Conservation (phyloP, 2,329 filamentous ascomycete species). For the Colletotrichum spaethianum region DNA sequence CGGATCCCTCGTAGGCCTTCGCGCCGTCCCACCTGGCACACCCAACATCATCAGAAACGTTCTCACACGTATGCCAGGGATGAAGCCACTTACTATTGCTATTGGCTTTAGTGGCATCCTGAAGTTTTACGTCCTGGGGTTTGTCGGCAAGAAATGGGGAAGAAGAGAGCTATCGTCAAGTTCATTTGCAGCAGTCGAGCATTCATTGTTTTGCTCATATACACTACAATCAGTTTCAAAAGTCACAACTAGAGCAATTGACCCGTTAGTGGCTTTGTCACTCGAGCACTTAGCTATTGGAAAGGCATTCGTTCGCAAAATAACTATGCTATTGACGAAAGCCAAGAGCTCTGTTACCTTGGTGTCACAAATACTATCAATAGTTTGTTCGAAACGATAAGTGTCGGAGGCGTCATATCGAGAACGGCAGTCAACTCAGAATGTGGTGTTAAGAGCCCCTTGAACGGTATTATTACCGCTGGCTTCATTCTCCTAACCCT, state of each 20-base stretch:
- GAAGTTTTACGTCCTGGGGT: constrained; percentile 69
- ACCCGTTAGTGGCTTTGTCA: constrained; percentile 72
- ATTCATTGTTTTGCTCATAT: constrained; percentile 72
- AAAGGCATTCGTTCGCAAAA: constrained; percentile 75
- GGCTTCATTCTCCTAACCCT: constrained; percentile 74
- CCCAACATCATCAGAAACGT: constrained; percentile 72
- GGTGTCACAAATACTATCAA: constrained; percentile 75
- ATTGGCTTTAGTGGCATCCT: constrained; percentile 72
- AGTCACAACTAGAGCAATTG: constrained; percentile 68
- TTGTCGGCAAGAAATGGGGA: constrained; percentile 71
- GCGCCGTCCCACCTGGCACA: constrained; percentile 63
- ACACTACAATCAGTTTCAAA: constrained; percentile 72
- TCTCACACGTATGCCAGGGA: constrained; percentile 68
- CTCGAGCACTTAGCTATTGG: constrained; percentile 77
- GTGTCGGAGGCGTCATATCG: constrained; percentile 76
- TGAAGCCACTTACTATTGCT: constrained; percentile 70
- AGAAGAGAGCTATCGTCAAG: constrained; percentile 70
- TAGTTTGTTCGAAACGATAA: constrained; percentile 75
- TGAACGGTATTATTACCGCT: constrained; percentile 72
- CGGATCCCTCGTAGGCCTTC: constrained; percentile 70
- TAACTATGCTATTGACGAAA: constrained; percentile 74
- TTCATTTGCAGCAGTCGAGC: constrained; percentile 72
- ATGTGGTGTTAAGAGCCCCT: constrained; percentile 73
- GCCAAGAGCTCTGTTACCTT: constrained; percentile 76
- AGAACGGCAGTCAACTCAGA: constrained; percentile 77